phyloP scores from a whole-genome alignment of 176 grass and related monocot species.

The Carex pumila region DNA sequence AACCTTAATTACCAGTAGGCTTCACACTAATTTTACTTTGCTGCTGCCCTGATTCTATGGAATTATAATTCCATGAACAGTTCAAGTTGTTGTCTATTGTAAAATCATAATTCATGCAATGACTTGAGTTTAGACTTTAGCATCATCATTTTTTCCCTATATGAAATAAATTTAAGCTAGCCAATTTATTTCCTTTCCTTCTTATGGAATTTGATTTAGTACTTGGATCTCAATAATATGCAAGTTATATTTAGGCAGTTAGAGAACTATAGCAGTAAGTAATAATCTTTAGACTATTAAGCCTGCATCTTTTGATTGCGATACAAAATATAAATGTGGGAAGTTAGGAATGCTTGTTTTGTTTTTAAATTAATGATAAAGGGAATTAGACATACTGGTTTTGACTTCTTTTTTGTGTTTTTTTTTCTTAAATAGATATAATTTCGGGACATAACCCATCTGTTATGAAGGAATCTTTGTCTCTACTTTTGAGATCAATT shows the following conservation, averaged over 20 bases:
- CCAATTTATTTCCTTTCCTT: background rate
- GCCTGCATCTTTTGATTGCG: background rate
- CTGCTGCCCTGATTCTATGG: background rate
- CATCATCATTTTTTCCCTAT: background rate
- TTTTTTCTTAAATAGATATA: constrained; percentile 44
- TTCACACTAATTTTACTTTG: background rate
- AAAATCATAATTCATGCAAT: background rate
- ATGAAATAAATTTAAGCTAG: background rate
- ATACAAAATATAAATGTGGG: background rate
- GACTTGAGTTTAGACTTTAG: background rate
- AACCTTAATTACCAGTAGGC: background rate
- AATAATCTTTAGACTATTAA: background rate
- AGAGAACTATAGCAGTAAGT: background rate
- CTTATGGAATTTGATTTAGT: background rate
- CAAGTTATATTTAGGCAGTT: background rate
- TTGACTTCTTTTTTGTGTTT: background rate
- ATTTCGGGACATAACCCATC: constrained; percentile 30
- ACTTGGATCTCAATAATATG: background rate
- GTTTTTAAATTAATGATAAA: background rate
- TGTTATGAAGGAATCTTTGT: constrained; percentile 38
- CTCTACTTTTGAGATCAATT: constrained; percentile 51
- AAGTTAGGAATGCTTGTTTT: background rate
- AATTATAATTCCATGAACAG: background rate
- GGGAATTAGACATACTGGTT: background rate
- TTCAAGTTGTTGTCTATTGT: background rate